Evolutionary conservation across 2,329 filamentous ascomycete genomes (phyloP).

Genomic region (Ophiocordyceps robertsii): DNA sequence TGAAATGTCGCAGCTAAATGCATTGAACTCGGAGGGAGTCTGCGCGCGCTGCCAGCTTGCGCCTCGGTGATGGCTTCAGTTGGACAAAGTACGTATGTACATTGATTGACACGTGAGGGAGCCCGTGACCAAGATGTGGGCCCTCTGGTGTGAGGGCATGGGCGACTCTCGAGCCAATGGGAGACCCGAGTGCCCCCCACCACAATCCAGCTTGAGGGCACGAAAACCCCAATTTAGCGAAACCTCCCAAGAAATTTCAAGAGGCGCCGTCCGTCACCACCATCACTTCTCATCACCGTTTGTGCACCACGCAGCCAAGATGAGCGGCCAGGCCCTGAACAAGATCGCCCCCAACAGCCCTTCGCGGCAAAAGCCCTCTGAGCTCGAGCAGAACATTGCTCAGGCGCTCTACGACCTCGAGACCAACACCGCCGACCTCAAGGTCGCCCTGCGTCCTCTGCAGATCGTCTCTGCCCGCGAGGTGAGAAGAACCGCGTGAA

Average conservation of each 20-base stretch:
- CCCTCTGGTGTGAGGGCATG: too few species aligned
- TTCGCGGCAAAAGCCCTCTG: slow-evolving; percentile 87
- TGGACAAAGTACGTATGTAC: too few species aligned
- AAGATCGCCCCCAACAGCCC: slow-evolving; percentile 98
- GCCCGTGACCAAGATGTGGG: too few species aligned
- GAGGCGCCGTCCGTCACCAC: slow-evolving; percentile 11
- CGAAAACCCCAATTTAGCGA: slow-evolving; percentile 29
- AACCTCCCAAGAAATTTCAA: slow-evolving; percentile 17
- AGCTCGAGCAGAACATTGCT: slow-evolving; percentile 95
- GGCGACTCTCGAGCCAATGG: too few species aligned
- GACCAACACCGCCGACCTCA: slow-evolving; percentile 98
- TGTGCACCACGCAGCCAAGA: slow-evolving; percentile 35
- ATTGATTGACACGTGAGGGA: too few species aligned
- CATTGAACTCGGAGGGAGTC: too few species aligned
- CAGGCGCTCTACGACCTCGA: slow-evolving; percentile 97
- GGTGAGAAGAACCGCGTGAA: slow-evolving; percentile 54
- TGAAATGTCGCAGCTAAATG: too few species aligned
- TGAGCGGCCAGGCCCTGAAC: slow-evolving; percentile 66
- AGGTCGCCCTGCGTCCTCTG: slow-evolving; percentile 87
- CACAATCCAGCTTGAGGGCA: slow-evolving; percentile 14
- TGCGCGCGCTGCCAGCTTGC: too few species aligned
- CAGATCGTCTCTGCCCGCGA: slow-evolving; percentile 98
- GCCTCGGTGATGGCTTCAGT: too few species aligned
- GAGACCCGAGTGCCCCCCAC: too few species aligned
- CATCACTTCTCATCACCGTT: slow-evolving; percentile 14